phyloP scores from a whole-genome alignment of 345 rosid species.

The Kandelia obovata region DNA sequence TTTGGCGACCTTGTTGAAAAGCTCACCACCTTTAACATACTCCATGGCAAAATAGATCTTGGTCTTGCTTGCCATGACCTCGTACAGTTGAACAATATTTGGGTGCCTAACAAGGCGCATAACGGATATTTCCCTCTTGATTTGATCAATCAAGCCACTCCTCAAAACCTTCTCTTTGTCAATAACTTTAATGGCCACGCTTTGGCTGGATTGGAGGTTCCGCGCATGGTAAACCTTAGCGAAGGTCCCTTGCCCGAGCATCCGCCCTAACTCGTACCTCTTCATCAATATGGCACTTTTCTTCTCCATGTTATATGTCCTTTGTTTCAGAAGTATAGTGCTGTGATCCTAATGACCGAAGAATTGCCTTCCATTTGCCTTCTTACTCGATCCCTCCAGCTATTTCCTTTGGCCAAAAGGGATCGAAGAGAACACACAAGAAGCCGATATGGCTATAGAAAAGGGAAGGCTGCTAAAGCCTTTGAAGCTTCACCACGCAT shows the following conservation, averaged over 20 bases:
- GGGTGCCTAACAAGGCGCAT: slow-evolving; percentile 81
- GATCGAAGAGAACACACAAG: too few species aligned
- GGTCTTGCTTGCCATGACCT: slow-evolving; percentile 83
- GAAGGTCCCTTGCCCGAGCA: slow-evolving; percentile 84
- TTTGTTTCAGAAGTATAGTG: background rate
- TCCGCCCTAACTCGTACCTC: slow-evolving; percentile 62
- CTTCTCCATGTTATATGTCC: slow-evolving; percentile 48
- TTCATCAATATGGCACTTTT: slow-evolving; percentile 51
- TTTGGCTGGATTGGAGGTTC: slow-evolving; percentile 52
- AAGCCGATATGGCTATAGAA: too few species aligned
- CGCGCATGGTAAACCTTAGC: slow-evolving; percentile 80
- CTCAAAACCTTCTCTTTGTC: slow-evolving; percentile 62
- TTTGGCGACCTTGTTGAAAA: slow-evolving; percentile 61
- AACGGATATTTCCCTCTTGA: slow-evolving; percentile 79
- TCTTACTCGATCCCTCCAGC: too few species aligned
- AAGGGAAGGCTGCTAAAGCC: too few species aligned
- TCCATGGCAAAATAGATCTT: slow-evolving; percentile 85
- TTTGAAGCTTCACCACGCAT: too few species aligned
- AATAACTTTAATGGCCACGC: slow-evolving; percentile 69
- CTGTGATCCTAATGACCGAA: background rate
- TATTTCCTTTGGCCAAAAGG: too few species aligned
- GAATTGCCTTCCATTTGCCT: background rate
- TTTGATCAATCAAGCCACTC: slow-evolving; percentile 69
- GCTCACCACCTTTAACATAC: slow-evolving; percentile 73
- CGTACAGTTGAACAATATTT: slow-evolving; percentile 66